phyloP scores from a whole-genome alignment of 441 rosid genomes.

The Euphorbia schlechtendalii region DNA sequence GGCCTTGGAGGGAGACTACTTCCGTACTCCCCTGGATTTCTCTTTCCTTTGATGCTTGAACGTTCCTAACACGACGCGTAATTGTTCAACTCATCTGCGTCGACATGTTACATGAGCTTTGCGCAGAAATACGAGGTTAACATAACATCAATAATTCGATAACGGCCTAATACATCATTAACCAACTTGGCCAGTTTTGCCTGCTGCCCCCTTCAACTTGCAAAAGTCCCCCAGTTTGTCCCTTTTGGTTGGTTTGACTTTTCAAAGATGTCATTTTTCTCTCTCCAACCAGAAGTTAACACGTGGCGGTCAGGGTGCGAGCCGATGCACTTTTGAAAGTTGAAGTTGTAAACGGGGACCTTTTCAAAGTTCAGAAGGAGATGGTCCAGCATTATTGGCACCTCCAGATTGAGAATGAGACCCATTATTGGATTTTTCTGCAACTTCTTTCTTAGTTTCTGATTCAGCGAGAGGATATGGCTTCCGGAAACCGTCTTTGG shows the following conservation, averaged over 20 bases:
- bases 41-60: conserved; percentile 43
- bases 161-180: too few species aligned
- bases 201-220: conserved; percentile 32
- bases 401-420: conserved; percentile 24
- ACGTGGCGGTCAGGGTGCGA: too few species aligned
- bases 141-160: conserved; percentile 27
- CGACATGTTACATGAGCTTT: conserved; percentile 28
- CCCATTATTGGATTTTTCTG: conserved; percentile 22
- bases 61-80: conserved; percentile 20
- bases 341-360: too few species aligned
- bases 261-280: too few species aligned
- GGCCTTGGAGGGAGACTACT: conserved; percentile 36
- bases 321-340: too few species aligned
- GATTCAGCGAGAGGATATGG: conserved; percentile 21
- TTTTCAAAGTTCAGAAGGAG: too few species aligned
- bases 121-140: conserved; percentile 26
- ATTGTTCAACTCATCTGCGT: conserved; percentile 40
- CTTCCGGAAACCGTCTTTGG: conserved; percentile 26
- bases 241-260: too few species aligned
- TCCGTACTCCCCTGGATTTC: conserved; percentile 52
- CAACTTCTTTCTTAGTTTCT: conserved; percentile 35
- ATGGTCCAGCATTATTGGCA: conserved; percentile 22
- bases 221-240: too few species aligned
- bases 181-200: too few species aligned
- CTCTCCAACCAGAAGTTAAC: too few species aligned